Evolutionary conservation across 2,329 filamentous ascomycete genomes (phyloP).

Genomic region (Cercospora zeina): DNA sequence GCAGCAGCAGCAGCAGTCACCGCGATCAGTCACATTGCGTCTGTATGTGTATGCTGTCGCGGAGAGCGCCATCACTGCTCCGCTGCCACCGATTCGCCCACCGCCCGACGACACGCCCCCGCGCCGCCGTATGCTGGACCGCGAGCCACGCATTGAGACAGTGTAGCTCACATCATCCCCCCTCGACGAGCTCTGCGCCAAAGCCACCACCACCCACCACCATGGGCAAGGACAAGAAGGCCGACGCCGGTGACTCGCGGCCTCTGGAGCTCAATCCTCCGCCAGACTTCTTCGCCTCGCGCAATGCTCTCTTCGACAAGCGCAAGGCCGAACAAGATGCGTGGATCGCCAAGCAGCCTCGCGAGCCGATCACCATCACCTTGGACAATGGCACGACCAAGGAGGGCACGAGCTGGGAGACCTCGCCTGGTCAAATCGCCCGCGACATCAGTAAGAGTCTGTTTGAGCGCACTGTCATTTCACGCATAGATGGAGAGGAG

Average conservation of each 20-base stretch:
- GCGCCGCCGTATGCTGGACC: conserved; percentile 20
- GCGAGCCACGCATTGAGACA: conserved; percentile 10
- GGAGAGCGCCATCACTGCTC: conserved; percentile 12
- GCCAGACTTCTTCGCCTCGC: conserved; percentile 77
- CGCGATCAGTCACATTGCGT: conserved; percentile 5
- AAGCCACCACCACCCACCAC: background rate
- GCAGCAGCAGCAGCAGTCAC: background rate
- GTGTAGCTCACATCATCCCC: conserved; percentile 14
- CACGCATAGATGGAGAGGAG: conserved; percentile 72
- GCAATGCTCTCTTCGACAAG: conserved; percentile 83
- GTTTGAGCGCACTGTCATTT: conserved; percentile 82
- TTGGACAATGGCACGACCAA: conserved; percentile 70
- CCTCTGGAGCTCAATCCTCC: conserved; percentile 54
- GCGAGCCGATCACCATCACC: conserved; percentile 71
- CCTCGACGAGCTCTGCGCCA: background rate
- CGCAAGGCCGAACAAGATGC: conserved; percentile 82
- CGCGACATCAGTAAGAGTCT: conserved; percentile 81
- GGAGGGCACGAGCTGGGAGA: conserved; percentile 83
- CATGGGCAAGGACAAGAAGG: conserved; percentile 49
- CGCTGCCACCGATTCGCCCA: conserved; percentile 9
- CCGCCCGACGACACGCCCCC: background rate
- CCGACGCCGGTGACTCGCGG: conserved; percentile 41
- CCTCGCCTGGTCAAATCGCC: conserved; percentile 76
- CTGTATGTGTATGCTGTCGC: conserved; percentile 16
- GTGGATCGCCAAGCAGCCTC: conserved; percentile 69